phyloP scores from a whole-genome alignment of 345 rosid genomes.

The Geranium brycei region DNA sequence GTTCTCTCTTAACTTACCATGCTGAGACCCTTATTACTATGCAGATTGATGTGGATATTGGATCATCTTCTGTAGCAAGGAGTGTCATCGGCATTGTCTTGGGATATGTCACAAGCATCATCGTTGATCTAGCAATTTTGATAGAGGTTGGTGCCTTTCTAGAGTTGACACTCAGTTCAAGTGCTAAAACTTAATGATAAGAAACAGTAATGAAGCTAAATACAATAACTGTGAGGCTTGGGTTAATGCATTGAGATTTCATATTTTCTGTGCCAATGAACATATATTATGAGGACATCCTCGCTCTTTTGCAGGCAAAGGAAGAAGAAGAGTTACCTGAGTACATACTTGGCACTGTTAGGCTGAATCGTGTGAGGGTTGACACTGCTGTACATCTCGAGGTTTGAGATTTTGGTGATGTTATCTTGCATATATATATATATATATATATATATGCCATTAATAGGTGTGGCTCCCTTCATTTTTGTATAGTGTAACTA shows the following conservation, averaged over 20 bases:
- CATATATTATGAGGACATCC: neutral
- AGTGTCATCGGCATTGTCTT: conserved; percentile 87
- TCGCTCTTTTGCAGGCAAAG: conserved; percentile 44
- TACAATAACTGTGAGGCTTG: neutral
- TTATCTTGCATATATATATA: neutral
- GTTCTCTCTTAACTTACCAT: neutral
- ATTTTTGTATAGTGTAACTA: neutral
- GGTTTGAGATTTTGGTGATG: conserved; percentile 17
- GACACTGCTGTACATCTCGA: conserved; percentile 58
- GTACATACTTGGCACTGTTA: conserved; percentile 83
- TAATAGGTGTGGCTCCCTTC: neutral
- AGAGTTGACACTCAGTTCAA: conserved; percentile 1
- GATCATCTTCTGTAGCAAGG: conserved; percentile 97
- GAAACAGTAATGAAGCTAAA: neutral
- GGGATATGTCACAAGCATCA: conserved; percentile 89
- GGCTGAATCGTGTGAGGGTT: conserved; percentile 57
- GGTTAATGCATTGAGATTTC: conserved; percentile 1
- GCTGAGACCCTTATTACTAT: conserved; percentile 2
- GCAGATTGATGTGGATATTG: conserved; percentile 96
- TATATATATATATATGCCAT: neutral
- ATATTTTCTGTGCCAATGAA: neutral
- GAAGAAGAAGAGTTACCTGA: conserved; percentile 83
- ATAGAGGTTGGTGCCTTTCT: conserved; percentile 53
- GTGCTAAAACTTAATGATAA: neutral
- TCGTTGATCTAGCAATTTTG: conserved; percentile 88